Conservation (phyloP, 2,329 filamentous ascomycete species). For the Colletotrichum sublineola region DNA sequence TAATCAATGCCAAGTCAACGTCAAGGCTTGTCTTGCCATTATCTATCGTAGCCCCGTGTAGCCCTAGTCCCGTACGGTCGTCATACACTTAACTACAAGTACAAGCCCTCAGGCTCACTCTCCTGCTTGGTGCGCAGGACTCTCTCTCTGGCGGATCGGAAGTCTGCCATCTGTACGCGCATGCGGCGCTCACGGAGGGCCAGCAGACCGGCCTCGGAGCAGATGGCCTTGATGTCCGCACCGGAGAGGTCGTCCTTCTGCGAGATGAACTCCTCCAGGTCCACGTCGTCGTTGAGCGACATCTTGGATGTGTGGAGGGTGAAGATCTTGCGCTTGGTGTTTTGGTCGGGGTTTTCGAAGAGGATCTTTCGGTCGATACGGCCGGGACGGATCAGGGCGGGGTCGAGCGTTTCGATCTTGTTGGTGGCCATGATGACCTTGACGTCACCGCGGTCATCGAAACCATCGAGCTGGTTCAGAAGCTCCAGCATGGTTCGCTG, state of each 20-base stretch:
- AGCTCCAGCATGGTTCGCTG: slow-evolving; percentile 99
- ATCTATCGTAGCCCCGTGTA: slow-evolving; percentile 36
- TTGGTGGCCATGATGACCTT: slow-evolving; percentile 99
- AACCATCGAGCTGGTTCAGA: slow-evolving; percentile 97
- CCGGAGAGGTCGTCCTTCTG: slow-evolving; percentile 98
- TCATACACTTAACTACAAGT: slow-evolving; percentile 76
- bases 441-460: slow-evolving; percentile 98
- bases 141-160: slow-evolving; percentile 90
- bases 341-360: slow-evolving; percentile 79
- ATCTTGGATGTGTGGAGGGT: slow-evolving; percentile 98
- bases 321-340: slow-evolving; percentile 98
- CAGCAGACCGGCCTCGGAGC: slow-evolving; percentile 95
- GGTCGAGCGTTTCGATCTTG: slow-evolving; percentile 98
- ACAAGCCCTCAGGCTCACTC: slow-evolving; percentile 97
- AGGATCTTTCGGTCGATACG: slow-evolving; percentile 98
- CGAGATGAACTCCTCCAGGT: slow-evolving; percentile 97
- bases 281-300: slow-evolving; percentile 96
- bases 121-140: slow-evolving; percentile 99
- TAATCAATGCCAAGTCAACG: slow-evolving; percentile 19
- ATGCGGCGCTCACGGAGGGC: slow-evolving; percentile 94
- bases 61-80: slow-evolving; percentile 13
- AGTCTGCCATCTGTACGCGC: slow-evolving; percentile 99
- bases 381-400: slow-evolving; percentile 93
- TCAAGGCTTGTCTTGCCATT: slow-evolving; percentile 34
- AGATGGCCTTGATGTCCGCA: slow-evolving; percentile 99